Conservation (phyloP, 805 yeast genomes). For the Saccharomycopsis olivae region DNA sequence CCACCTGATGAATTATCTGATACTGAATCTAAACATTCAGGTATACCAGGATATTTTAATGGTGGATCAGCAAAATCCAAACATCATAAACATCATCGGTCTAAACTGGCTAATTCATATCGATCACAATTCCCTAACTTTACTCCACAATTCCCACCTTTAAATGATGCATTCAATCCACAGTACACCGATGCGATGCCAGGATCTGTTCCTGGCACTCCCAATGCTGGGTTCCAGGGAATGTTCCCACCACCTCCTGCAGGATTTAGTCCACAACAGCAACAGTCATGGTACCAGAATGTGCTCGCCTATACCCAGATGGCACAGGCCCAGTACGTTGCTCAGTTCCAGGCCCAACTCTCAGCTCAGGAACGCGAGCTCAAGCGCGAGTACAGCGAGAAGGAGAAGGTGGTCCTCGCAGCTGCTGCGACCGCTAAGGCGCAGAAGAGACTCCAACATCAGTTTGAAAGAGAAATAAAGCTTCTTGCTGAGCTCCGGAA, state of each 20-base stretch:
- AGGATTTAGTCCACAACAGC: slow-evolving; percentile 9
- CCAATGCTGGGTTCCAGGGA: too few relatives aligned
- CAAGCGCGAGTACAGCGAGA: too few relatives aligned
- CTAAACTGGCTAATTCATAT: not conserved
- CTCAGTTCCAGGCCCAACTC: too few relatives aligned
- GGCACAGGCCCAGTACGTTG: too few relatives aligned
- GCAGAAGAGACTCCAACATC: slow-evolving; percentile 14
- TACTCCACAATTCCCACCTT: too few relatives aligned
- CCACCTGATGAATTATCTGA: slow-evolving; percentile 8
- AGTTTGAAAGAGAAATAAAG: slow-evolving; percentile 15
- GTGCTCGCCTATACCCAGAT: too few relatives aligned
- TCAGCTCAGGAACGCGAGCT: too few relatives aligned
- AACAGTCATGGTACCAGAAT: slow-evolving; percentile 13
- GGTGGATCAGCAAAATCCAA: too few relatives aligned
- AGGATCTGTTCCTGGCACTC: too few relatives aligned
- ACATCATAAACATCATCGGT: not conserved
- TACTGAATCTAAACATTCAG: slow-evolving; percentile 11
- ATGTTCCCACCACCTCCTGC: slow-evolving; percentile 5
- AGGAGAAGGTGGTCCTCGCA: slow-evolving; percentile 10
- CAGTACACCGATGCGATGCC: too few relatives aligned
- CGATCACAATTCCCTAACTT: slow-evolving; percentile 1
- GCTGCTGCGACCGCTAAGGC: slow-evolving; percentile 18
- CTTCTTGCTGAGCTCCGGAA: slow-evolving; percentile 9
- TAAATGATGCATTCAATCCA: too few relatives aligned
- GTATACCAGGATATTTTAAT: slow-evolving; percentile 5